These are phyloP conservation scores for Alternaria alternata DNA, from an alignment of 2,329 filamentous ascomycete species.

Conservation along the genomic window DNA sequence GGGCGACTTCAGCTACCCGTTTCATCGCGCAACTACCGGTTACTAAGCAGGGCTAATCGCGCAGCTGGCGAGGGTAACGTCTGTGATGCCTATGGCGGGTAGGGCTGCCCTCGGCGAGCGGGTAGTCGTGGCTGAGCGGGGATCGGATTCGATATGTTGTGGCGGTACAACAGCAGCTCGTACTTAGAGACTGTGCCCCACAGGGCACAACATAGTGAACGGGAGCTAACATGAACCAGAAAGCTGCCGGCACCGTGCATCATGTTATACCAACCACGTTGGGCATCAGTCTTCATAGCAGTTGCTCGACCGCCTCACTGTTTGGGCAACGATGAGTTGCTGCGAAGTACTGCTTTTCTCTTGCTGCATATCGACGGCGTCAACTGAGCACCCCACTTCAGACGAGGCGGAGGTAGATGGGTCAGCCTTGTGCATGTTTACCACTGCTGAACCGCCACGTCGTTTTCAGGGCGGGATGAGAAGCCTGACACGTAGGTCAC, in stretches of 20 bases:
- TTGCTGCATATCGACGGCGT: neutral
- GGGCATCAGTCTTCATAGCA: neutral
- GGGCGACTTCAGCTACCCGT: neutral
- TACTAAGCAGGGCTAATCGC: neutral
- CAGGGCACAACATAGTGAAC: neutral
- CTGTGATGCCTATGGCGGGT: neutral
- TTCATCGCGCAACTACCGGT: neutral
- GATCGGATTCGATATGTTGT: neutral
- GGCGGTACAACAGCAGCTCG: neutral
- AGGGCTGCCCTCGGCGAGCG: neutral
- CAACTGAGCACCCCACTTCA: neutral
- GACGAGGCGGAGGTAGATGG: neutral
- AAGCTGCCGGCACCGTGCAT: neutral
- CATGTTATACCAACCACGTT: neutral
- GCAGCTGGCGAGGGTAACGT: neutral
- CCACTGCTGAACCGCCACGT: neutral
- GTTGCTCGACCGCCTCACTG: neutral
- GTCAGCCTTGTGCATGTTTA: neutral
- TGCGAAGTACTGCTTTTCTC: neutral
- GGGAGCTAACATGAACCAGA: neutral
- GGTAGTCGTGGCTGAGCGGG: neutral
- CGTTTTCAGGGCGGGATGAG: neutral
- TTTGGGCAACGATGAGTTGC: neutral
- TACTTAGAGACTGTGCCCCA: neutral
- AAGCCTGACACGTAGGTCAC: neutral